A percentile compares a stretch with the other conserved stretches of the same genome.
phyloP scores from a whole-genome alignment of 2,329 filamentous ascomycete species.

The Colletotrichum kahawae region DNA sequence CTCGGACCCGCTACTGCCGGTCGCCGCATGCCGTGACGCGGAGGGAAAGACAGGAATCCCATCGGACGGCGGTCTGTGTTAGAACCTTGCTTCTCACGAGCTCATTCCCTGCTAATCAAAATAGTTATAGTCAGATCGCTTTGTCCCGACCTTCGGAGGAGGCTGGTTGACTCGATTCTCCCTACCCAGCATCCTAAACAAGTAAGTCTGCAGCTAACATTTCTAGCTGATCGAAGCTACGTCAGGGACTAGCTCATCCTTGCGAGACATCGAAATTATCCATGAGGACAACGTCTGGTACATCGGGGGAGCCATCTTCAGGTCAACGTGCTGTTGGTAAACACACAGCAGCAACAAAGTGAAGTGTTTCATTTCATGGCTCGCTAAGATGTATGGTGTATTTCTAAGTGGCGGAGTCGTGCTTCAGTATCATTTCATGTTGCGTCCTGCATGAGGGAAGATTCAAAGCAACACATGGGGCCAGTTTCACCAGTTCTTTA shows the following conservation, averaged over 20 bases:
- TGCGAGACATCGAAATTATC: neutral
- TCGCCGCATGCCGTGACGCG: neutral
- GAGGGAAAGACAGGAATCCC: neutral
- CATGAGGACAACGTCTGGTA: neutral
- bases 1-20: constrained; percentile 4
- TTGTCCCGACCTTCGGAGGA: neutral
- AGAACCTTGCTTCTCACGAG: neutral
- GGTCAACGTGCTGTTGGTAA: neutral
- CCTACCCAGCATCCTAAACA: neutral
- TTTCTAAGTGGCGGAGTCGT: neutral
- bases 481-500: neutral
- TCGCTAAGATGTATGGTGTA: neutral
- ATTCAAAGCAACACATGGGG: neutral
- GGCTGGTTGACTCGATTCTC: neutral
- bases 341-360: neutral
- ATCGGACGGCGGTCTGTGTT: neutral
- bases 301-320: neutral
- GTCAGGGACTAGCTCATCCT: neutral
- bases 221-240: neutral
- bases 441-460: neutral
- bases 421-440: neutral
- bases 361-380: neutral
- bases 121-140: neutral
- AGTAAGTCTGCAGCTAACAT: neutral
- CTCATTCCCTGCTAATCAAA: neutral